These are phyloP conservation scores for Aspergillus texensis DNA, from an alignment of 2,329 filamentous ascomycete species.

Conservation along the genomic window DNA sequence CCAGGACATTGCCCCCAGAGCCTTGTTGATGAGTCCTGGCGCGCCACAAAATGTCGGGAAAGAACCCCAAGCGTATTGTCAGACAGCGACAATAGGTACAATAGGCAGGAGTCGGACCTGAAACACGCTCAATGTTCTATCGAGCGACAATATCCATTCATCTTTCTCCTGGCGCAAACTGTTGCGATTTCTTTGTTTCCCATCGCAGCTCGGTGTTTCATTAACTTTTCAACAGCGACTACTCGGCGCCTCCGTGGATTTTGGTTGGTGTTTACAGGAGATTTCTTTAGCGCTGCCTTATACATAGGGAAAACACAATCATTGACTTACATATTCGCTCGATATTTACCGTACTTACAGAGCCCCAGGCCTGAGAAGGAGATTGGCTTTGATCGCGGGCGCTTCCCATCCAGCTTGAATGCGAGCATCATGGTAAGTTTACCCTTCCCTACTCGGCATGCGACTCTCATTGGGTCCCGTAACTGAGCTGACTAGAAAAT, in stretches of 20 bases:
- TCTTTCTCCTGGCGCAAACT: not conserved
- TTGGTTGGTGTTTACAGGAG: not conserved
- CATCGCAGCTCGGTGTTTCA: not conserved
- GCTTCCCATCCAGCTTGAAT: not conserved
- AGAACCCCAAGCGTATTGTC: not conserved
- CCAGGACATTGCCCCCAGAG: not conserved
- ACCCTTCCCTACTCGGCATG: not conserved
- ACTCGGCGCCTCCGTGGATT: not conserved
- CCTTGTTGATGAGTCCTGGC: constrained; percentile 9
- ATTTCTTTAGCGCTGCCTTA: not conserved
- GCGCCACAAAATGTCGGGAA: constrained; percentile 12
- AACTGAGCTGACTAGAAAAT: not conserved
- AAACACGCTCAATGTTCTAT: constrained; percentile 23
- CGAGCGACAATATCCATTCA: constrained; percentile 21
- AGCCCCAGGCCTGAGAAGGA: not conserved
- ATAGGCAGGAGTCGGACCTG: constrained; percentile 18
- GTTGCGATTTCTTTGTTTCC: not conserved
- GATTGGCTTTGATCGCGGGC: not conserved
- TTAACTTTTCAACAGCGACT: not conserved
- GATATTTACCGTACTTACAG: too few species aligned
- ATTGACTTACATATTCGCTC: too few species aligned
- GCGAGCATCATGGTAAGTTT: not conserved
- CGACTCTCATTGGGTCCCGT: not conserved
- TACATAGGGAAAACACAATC: too few species aligned
- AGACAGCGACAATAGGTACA: constrained; percentile 10